phyloP scores from a whole-genome alignment of 371 early-diverging fungal genomes.

The Capillidium rhysosporum region DNA sequence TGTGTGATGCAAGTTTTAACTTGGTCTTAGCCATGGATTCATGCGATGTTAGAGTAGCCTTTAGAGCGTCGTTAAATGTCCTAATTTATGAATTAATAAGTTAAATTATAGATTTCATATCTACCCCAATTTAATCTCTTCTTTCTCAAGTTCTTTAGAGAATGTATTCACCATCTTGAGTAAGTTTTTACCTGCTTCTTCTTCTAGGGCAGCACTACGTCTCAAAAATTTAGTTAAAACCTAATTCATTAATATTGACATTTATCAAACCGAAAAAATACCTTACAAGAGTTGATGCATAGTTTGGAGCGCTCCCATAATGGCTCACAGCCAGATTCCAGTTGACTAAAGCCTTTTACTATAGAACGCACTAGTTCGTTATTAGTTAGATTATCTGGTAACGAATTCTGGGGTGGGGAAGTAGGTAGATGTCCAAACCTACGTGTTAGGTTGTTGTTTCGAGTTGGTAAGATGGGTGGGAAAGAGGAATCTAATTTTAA shows the following conservation, averaged over 20 bases:
- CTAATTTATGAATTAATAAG: neutral
- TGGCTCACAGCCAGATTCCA: constrained; percentile 1
- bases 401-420: too few relatives aligned
- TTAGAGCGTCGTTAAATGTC: neutral
- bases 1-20: neutral
- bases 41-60: neutral
- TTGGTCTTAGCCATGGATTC: neutral
- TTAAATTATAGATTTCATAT: neutral
- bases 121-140: constrained; percentile 1
- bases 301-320: constrained; percentile 1
- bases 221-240: constrained; percentile 1
- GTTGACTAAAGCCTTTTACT: neutral
- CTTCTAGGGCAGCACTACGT: constrained; percentile 1
- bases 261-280: neutral
- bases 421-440: too few relatives aligned
- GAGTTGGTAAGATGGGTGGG: too few relatives aligned
- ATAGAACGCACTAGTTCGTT: neutral
- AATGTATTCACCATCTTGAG: neutral
- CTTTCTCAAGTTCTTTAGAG: constrained; percentile 2
- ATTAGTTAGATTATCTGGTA: neutral
- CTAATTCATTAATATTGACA: neutral
- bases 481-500: too few relatives aligned
- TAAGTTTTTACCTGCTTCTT: neutral
- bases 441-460: too few relatives aligned
- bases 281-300: constrained; percentile 2